These are phyloP conservation scores for Coprinopsis marcescibilis DNA, from an alignment of 768 basidiomycete genomes.

Conservation along the genomic window DNA sequence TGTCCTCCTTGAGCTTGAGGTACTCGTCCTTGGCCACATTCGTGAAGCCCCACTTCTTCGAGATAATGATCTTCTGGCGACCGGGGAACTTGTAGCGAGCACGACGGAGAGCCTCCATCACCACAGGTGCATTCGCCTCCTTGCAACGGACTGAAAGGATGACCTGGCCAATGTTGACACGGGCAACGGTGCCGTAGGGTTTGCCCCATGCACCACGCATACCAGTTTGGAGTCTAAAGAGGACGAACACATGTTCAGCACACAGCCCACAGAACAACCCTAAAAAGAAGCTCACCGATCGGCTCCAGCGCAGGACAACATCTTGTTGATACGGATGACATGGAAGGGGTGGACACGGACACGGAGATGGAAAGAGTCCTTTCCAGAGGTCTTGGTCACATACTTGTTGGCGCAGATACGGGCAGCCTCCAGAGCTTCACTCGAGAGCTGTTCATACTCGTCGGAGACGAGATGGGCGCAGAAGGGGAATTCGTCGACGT, in stretches of 20 bases:
- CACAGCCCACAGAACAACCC: neutral
- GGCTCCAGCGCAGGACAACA: conserved; percentile 98
- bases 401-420: conserved; percentile 99
- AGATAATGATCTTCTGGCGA: conserved; percentile 93
- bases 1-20: conserved; percentile 80
- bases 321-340: conserved; percentile 99
- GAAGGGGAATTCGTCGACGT: conserved; percentile 98
- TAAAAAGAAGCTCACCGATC: conserved; percentile 64
- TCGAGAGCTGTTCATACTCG: conserved; percentile 95
- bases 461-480: conserved; percentile 95
- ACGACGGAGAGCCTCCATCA: conserved; percentile 95
- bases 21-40: conserved; percentile 90
- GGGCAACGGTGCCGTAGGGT: conserved; percentile 93
- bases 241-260: neutral
- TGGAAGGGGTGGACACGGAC: conserved; percentile 99
- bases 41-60: conserved; percentile 99
- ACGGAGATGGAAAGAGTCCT: conserved; percentile 98
- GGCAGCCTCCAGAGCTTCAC: conserved; percentile 94
- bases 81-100: conserved; percentile 99
- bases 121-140: conserved; percentile 78
- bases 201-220: conserved; percentile 99
- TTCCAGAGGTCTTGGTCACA: conserved; percentile 95
- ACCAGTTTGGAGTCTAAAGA: conserved; percentile 88
- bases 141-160: conserved; percentile 86
- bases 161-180: conserved; percentile 96